phyloP scores from a whole-genome alignment of 306 rosid species.

The Inga oerstediana region DNA sequence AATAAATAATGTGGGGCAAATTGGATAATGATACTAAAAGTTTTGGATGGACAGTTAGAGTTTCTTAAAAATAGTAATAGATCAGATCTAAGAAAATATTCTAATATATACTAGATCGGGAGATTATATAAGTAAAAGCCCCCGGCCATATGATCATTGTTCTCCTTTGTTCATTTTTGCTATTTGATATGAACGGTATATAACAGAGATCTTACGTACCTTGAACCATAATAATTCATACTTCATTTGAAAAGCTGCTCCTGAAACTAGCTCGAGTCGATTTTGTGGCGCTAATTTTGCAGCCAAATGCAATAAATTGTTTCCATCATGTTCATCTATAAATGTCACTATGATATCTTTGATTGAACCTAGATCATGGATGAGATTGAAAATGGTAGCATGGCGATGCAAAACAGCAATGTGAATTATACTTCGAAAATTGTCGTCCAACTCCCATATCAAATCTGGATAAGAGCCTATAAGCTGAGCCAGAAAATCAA shows the following conservation, averaged over 20 bases:
- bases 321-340: background rate
- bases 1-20: background rate
- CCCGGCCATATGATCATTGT: background rate
- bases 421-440: conserved; percentile 31
- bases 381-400: conserved; percentile 35
- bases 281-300: conserved; percentile 32
- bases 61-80: no score
- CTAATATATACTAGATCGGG: no score
- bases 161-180: background rate
- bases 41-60: no score
- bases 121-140: background rate
- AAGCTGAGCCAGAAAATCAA: conserved; percentile 41
- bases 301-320: conserved; percentile 45
- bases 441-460: conserved; percentile 29
- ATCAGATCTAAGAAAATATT: no score
- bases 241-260: conserved; percentile 46
- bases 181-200: background rate
- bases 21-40: no score
- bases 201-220: conserved; percentile 21
- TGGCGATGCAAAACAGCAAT: conserved; percentile 40
- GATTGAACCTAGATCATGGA: conserved; percentile 30
- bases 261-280: conserved; percentile 40
- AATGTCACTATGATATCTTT: conserved; percentile 24
- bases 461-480: conserved; percentile 22
- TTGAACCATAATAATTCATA: conserved; percentile 44